phyloP scores from a whole-genome alignment of 2,329 filamentous ascomycete genomes.

The Aspergillus oerlinghausenensis region DNA sequence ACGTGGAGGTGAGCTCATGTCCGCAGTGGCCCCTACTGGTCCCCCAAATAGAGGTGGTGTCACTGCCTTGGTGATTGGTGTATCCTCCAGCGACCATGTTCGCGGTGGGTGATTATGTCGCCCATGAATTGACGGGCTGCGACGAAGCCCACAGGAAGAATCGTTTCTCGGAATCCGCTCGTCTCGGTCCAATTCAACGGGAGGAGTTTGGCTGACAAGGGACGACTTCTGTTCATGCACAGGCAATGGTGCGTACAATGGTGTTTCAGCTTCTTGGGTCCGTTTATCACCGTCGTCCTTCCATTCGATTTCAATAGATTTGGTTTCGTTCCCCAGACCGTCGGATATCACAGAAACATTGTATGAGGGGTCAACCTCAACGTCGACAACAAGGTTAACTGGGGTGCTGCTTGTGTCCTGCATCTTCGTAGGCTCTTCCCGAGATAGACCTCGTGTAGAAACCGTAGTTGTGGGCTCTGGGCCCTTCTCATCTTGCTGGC shows the following conservation, averaged over 20 bases:
- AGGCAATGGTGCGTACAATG: slow-evolving; percentile 14
- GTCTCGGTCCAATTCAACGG: slow-evolving; percentile 13
- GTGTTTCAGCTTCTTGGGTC: slow-evolving; percentile 9
- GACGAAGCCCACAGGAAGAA: slow-evolving; percentile 25
- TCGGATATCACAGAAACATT: slow-evolving; percentile 12
- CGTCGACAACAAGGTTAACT: slow-evolving; percentile 8
- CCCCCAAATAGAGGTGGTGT: slow-evolving; percentile 27
- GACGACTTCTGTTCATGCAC: slow-evolving; percentile 42
- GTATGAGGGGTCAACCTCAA: slow-evolving; percentile 14
- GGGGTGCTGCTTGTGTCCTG: slow-evolving; percentile 7
- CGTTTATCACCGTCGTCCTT: slow-evolving; percentile 3
- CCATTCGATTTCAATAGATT: slow-evolving; percentile 7
- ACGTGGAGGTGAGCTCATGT: slow-evolving; percentile 32
- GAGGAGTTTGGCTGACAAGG: slow-evolving; percentile 41
- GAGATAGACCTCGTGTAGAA: slow-evolving; percentile 2
- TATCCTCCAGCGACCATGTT: slow-evolving; percentile 28
- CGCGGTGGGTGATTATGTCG: slow-evolving; percentile 23
- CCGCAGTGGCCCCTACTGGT: slow-evolving; percentile 23
- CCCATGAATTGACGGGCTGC: slow-evolving; percentile 36
- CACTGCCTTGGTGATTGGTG: slow-evolving; percentile 11
- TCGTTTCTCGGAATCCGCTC: slow-evolving; percentile 12
- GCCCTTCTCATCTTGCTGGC: slow-evolving; percentile 3
- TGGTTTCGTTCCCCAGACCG: background rate
- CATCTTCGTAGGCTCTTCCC: slow-evolving; percentile 1
- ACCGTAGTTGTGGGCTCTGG: slow-evolving; percentile 5